A percentile compares a stretch with the other conserved stretches of the same genome.
These are phyloP conservation scores for Boletus edulis DNA, from an alignment of 768 basidiomycete genomes.

Conservation along the genomic window DNA sequence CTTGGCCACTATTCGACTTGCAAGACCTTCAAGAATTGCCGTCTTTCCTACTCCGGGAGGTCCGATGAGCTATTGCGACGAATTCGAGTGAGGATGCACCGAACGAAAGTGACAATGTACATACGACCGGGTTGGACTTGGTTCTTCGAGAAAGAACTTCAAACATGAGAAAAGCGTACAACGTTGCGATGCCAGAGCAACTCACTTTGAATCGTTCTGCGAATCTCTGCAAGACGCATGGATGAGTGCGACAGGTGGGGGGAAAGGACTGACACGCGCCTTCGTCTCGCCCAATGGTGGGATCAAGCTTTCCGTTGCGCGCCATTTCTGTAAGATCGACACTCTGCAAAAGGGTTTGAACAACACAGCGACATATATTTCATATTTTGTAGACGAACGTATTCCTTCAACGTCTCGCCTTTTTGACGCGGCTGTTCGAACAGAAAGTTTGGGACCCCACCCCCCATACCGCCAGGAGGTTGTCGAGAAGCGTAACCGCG, in stretches of 20 bases:
- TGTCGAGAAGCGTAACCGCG: conserved; percentile 51
- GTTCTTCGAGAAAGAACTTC: conserved; percentile 83
- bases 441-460: conserved; percentile 57
- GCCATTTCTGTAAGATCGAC: conserved; percentile 84
- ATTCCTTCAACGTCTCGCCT: conserved; percentile 86
- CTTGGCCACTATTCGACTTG: conserved; percentile 80
- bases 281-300: conserved; percentile 86
- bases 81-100: not conserved
- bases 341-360: conserved; percentile 46
- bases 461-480: conserved; percentile 34
- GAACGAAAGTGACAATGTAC: conserved; percentile 20
- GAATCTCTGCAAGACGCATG: conserved; percentile 57
- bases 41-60: conserved; percentile 94
- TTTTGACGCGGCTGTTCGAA: conserved; percentile 63
- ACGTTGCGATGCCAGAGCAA: not conserved
- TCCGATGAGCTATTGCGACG: conserved; percentile 58
- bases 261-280: conserved; percentile 36
- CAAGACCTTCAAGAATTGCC: conserved; percentile 87
- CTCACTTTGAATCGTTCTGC: conserved; percentile 87
- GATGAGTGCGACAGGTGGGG: not conserved
- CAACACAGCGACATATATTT: not conserved
- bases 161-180: not conserved
- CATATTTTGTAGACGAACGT: conserved; percentile 39
- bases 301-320: conserved; percentile 81
- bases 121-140: conserved; percentile 87